A percentile compares a stretch with the other conserved stretches of the same genome.
phyloP scores from a whole-genome alignment of 768 basidiomycete species.

The Ramaria rubella region DNA sequence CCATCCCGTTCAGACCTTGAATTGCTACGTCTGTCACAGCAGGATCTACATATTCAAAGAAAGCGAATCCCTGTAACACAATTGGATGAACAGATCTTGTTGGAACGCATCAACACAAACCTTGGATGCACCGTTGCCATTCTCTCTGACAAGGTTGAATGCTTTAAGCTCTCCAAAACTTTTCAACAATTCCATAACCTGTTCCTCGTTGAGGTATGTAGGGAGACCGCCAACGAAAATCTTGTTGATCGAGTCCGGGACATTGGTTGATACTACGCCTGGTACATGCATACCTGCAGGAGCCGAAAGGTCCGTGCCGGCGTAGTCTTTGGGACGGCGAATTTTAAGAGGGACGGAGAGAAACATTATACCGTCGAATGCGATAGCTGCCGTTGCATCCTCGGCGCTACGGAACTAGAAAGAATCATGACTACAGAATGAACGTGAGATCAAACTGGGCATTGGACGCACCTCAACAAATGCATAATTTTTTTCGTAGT shows the following conservation, averaged over 20 bases:
- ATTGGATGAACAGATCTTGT: not conserved
- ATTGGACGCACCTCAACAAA: constrained; percentile 78
- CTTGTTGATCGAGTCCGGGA: constrained; percentile 97
- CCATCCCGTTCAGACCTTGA: constrained; percentile 94
- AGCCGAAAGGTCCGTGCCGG: constrained; percentile 54
- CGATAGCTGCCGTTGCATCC: constrained; percentile 94
- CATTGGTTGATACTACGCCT: constrained; percentile 93
- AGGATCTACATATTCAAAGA: constrained; percentile 95
- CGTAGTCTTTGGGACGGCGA: constrained; percentile 95
- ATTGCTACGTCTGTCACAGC: constrained; percentile 91
- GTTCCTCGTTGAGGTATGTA: constrained; percentile 93
- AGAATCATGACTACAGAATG: constrained; percentile 4
- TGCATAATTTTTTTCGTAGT: constrained; percentile 98
- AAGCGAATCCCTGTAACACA: constrained; percentile 81
- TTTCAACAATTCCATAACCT: constrained; percentile 96
- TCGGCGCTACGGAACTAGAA: constrained; percentile 91
- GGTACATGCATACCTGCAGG: constrained; percentile 73
- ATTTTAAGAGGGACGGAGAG: constrained; percentile 94
- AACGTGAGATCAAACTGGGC: constrained; percentile 1
- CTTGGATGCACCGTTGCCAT: constrained; percentile 82
- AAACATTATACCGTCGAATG: constrained; percentile 96
- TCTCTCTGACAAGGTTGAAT: constrained; percentile 97
- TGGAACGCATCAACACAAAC: constrained; percentile 31
- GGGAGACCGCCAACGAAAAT: constrained; percentile 96
- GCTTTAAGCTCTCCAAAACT: constrained; percentile 96